Percentiles rank a stretch among this genome's conserved stretches.
Evolutionary conservation across 2,329 filamentous ascomycete genomes (phyloP).

Genomic region (Domatiomyces catenatus): DNA sequence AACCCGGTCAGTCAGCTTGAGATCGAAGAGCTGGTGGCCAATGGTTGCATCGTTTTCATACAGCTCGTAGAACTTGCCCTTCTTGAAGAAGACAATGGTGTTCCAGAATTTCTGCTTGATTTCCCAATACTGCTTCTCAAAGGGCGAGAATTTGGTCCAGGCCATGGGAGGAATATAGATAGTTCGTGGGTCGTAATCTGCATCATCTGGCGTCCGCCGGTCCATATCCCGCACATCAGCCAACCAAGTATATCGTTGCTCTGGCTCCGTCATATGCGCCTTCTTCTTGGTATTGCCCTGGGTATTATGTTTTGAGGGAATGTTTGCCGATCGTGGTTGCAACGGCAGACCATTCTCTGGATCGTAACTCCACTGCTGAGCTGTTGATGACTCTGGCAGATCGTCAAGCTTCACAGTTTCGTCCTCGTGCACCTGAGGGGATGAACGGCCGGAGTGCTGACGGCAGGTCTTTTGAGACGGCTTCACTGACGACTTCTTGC

Average conservation of each 20-base stretch:
- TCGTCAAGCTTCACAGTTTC: conserved; percentile 40
- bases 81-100: conserved; percentile 98
- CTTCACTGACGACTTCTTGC: conserved; percentile 46
- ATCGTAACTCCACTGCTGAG: conserved; percentile 67
- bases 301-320: conserved; percentile 21
- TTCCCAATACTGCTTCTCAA: conserved; percentile 98
- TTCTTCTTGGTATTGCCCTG: conserved; percentile 40
- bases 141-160: conserved; percentile 73
- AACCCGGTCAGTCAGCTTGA: conserved; percentile 93
- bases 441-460: conserved; percentile 25
- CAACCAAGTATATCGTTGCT: conserved; percentile 79
- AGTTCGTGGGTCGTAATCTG: conserved; percentile 80
- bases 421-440: conserved; percentile 25
- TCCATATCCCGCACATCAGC: conserved; percentile 75
- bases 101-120: conserved; percentile 98
- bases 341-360: conserved; percentile 41
- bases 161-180: conserved; percentile 75
- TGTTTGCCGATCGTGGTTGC: conserved; percentile 30
- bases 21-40: conserved; percentile 88
- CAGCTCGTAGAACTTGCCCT: conserved; percentile 97
- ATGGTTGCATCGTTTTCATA: conserved; percentile 97
- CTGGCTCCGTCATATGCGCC: conserved; percentile 66
- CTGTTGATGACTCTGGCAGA: conserved; percentile 50
- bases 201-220: conserved; percentile 57
- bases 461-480: conserved; percentile 22